Percentiles rank a stretch among this genome's conserved stretches.
phyloP scores from a whole-genome alignment of 192 early-diverging fungal species.

The Kickxella alabastrina region DNA sequence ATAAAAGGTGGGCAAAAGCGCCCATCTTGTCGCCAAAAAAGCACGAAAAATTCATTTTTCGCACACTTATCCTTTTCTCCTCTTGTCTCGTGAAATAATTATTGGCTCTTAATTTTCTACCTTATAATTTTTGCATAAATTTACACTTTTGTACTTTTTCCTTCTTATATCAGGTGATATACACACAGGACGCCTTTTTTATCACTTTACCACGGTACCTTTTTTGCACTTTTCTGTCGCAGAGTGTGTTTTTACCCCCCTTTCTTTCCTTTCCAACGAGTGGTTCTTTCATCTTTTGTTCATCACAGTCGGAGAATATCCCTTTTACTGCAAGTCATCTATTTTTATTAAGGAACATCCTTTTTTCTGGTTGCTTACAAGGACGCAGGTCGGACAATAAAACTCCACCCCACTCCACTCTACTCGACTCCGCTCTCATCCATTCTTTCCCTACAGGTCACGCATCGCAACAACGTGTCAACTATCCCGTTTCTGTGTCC shows the following conservation, averaged over 20 bases:
- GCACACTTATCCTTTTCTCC: not conserved
- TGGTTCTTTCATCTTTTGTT: not conserved
- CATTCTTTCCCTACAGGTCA: no score
- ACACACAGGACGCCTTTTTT: slow-evolving; percentile 3
- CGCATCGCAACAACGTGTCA: no score
- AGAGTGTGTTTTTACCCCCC: no score
- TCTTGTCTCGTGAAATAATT: no score
- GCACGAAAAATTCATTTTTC: not conserved
- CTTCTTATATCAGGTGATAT: slow-evolving; percentile 5
- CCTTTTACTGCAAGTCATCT: not conserved
- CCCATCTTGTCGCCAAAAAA: no score
- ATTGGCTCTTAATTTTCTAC: slow-evolving; percentile 1
- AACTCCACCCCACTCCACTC: no score
- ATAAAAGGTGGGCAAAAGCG: slow-evolving; percentile 1
- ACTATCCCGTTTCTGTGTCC: no score
- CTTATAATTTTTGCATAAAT: slow-evolving; percentile 1
- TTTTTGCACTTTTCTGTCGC: not conserved
- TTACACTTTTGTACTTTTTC: not conserved
- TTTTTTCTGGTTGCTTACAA: no score
- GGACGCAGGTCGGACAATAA: no score
- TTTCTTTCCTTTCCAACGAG: no score
- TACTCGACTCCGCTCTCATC: no score
- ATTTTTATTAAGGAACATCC: no score
- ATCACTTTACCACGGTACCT: not conserved
- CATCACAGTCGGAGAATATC: not conserved